Base-by-base conservation (phyloP, 2,329 filamentous ascomycete species). In the Neofusicoccum parvum region DNA sequence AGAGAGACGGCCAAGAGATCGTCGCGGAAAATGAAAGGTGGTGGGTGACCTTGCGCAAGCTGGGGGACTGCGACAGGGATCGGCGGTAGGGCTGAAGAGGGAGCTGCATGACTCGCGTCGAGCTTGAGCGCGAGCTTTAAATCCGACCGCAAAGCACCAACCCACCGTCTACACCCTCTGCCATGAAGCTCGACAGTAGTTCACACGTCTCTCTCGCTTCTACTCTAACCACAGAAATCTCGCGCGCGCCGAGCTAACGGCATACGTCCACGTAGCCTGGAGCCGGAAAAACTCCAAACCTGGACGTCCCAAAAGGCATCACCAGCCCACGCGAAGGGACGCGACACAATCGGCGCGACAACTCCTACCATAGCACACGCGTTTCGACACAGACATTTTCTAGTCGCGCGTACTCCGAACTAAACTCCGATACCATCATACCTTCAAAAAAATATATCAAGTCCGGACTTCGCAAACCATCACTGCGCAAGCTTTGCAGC, bases 41-140 rank as follows among this genome's bases (percentile, higher is more conserved):
- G 37, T 63, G 2, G 23, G 49, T 37, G 53, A 53, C 23, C 46
- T n/a, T 50, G 60, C 36, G 27, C 34, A 58, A 37, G 23, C 20
- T n/a, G 36, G 53, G 36, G 36, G 17, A 53, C 9, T 23, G 41
- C 41, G 56, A 34, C 58, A 62, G 58, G 62, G 49, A 53, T 43
- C 49, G 20, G 27, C 39, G 27, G 62, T 67, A 67, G 53, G 65
- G 65, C 65, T 67, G 62, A 65, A n/a, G 46, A 17, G 37, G 15
- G 23, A 45, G 50, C 46, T 50, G 60, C 46, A 63, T 63, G 59
- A 66, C 48, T 66, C 64, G 50, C 36, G 15, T 10, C 15, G 11
- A 50, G n/a, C 46, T 50, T 20, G 27, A 39, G 37, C 37, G 10
- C 37, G 37, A 39, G 37, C 37, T 39, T 23, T 1, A 39, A 39